Evolutionary conservation across 495 filamentous ascomycete species (phyloP).

Genomic region (Xylaria castorea): DNA sequence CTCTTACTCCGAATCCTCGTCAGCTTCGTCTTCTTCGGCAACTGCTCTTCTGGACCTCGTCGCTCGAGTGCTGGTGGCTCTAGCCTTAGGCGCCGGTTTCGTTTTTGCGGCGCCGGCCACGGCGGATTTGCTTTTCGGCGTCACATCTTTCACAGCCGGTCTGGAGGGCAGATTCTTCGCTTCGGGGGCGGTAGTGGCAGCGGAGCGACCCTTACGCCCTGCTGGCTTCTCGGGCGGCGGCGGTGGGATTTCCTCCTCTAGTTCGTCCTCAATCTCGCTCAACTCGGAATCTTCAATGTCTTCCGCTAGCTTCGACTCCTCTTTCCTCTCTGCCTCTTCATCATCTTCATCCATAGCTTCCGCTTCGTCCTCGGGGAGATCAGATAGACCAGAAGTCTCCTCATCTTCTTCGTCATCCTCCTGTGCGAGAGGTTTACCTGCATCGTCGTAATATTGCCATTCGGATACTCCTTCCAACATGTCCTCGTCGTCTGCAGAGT

Average conservation of each 20-base stretch:
- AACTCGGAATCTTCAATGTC: conserved; percentile 35
- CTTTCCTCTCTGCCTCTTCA: conserved; percentile 27
- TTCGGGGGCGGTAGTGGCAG: conserved; percentile 26
- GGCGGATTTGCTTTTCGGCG: conserved; percentile 34
- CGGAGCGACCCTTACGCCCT: conserved; percentile 35
- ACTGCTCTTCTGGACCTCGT: conserved; percentile 39
- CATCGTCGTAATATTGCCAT: conserved; percentile 57
- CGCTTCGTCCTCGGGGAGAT: conserved; percentile 35
- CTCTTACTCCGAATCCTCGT: conserved; percentile 28
- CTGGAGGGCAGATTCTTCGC: conserved; percentile 35
- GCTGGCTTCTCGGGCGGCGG: conserved; percentile 32
- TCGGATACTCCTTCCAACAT: conserved; percentile 62
- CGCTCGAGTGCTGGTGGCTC: conserved; percentile 34
- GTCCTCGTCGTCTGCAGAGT: conserved; percentile 61
- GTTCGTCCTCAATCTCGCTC: conserved; percentile 37
- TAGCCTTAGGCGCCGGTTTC: conserved; percentile 34
- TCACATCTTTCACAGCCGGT: conserved; percentile 34
- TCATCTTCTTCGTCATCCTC: conserved; percentile 35
- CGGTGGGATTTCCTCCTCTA: conserved; percentile 34
- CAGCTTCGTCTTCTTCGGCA: conserved; percentile 29
- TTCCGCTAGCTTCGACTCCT: conserved; percentile 22
- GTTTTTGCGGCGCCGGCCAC: conserved; percentile 35
- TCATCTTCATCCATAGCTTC: conserved; percentile 40
- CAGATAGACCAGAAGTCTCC: conserved; percentile 32
- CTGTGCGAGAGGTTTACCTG: conserved; percentile 31